phyloP scores from a whole-genome alignment of 352 stramenopile species.

The Phytophthora ramorum region DNA sequence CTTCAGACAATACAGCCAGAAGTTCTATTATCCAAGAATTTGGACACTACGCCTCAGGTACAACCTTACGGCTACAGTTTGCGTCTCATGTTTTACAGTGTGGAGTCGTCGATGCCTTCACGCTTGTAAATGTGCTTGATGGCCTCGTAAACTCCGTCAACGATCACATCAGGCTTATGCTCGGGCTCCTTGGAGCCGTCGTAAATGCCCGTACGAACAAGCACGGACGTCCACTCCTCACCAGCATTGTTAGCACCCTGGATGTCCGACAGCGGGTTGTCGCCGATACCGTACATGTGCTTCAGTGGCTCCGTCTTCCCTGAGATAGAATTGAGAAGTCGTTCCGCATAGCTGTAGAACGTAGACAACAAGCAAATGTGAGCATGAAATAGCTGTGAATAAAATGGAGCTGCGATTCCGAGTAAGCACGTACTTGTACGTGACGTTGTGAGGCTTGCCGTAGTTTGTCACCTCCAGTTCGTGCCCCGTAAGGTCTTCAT shows the following conservation, averaged over 20 bases:
- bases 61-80: no score
- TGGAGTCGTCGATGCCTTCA: conserved; percentile 54
- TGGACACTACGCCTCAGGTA: neutral
- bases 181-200: conserved; percentile 64
- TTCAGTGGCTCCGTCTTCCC: conserved; percentile 48
- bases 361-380: neutral
- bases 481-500: conserved; percentile 70
- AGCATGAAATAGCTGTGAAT: neutral
- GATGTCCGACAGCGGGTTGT: conserved; percentile 90
- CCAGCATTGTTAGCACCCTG: conserved; percentile 88
- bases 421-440: conserved; percentile 72
- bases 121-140: conserved; percentile 78
- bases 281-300: conserved; percentile 88
- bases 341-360: conserved; percentile 62
- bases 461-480: conserved; percentile 79
- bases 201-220: conserved; percentile 90
- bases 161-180: conserved; percentile 69
- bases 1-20: conserved; percentile 5
- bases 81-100: conserved; percentile 33
- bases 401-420: neutral
- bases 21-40: conserved; percentile 29
- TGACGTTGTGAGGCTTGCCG: conserved; percentile 86
- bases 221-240: conserved; percentile 82
- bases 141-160: conserved; percentile 75
- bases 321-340: conserved; percentile 69